Evolutionary conservation across 2,329 filamentous ascomycete species (phyloP).

Genomic region (Aspergillus caelatus): DNA sequence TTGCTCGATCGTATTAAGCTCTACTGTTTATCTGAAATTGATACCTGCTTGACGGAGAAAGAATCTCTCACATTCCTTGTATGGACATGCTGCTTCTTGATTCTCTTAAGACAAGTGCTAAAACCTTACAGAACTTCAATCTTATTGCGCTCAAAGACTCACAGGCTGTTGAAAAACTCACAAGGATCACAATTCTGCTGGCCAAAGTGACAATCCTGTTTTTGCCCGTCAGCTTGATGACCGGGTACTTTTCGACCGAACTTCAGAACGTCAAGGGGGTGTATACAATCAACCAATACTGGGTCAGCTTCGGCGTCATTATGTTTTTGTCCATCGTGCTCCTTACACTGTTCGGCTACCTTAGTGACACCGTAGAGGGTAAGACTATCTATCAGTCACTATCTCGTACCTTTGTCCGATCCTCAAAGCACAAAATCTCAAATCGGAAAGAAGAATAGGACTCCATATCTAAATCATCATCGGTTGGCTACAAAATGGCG

Average conservation of each 20-base stretch:
- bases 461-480: neutral
- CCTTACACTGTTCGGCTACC: slow-evolving; percentile 60
- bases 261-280: slow-evolving; percentile 57
- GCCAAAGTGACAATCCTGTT: slow-evolving; percentile 77
- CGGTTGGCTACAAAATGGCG: neutral
- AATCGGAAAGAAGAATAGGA: slow-evolving; percentile 15
- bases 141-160: slow-evolving; percentile 76
- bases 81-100: slow-evolving; percentile 23
- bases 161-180: slow-evolving; percentile 70
- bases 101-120: slow-evolving; percentile 3
- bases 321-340: slow-evolving; percentile 61
- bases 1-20: slow-evolving; percentile 63
- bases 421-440: slow-evolving; percentile 32
- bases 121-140: slow-evolving; percentile 68
- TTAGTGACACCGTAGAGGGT: slow-evolving; percentile 61
- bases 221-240: slow-evolving; percentile 74
- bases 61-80: slow-evolving; percentile 70
- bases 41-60: slow-evolving; percentile 69
- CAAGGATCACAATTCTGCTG: slow-evolving; percentile 70
- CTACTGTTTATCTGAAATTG: slow-evolving; percentile 65
- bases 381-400: slow-evolving; percentile 54
- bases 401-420: slow-evolving; percentile 38
- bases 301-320: slow-evolving; percentile 68
- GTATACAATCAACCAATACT: slow-evolving; percentile 68
- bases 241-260: slow-evolving; percentile 71